These are phyloP conservation scores for Aspergillus clavatus DNA, from an alignment of 2,329 filamentous ascomycete genomes.

Conservation along the genomic window DNA sequence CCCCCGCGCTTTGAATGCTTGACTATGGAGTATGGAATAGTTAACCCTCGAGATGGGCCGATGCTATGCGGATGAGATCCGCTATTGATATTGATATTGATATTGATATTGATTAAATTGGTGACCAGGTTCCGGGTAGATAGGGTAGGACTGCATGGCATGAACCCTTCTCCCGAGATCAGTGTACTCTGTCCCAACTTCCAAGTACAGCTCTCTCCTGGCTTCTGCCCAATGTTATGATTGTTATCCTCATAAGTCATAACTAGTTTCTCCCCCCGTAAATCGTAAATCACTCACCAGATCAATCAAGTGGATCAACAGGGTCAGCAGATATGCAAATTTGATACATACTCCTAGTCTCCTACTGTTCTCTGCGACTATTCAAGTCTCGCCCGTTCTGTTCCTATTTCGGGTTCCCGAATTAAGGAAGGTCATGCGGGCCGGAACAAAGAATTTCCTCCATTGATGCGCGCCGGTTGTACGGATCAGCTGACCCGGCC, in stretches of 20 bases:
- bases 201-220: too few species aligned
- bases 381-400: slow-evolving; percentile 4
- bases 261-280: too few species aligned
- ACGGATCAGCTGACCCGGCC: slow-evolving; percentile 1
- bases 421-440: slow-evolving; percentile 1
- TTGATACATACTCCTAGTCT: slow-evolving; percentile 8
- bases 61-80: not conserved
- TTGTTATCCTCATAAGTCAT: too few species aligned
- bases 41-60: not conserved
- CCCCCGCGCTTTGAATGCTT: slow-evolving; percentile 11
- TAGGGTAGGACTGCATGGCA: too few species aligned
- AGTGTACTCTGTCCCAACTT: too few species aligned
- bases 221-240: too few species aligned
- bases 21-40: not conserved
- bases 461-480: not conserved
- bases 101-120: too few species aligned
- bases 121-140: too few species aligned
- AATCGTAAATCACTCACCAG: slow-evolving; percentile 1
- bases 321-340: slow-evolving; percentile 21
- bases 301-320: slow-evolving; percentile 11
- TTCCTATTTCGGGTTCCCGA: not conserved
- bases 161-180: too few species aligned
- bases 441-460: slow-evolving; percentile 1
- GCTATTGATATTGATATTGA: not conserved
- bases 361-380: slow-evolving; percentile 3